These are phyloP conservation scores for Chloromonas sp. DNA, from an alignment of 163 green algal species.

Conservation along the genomic window DNA sequence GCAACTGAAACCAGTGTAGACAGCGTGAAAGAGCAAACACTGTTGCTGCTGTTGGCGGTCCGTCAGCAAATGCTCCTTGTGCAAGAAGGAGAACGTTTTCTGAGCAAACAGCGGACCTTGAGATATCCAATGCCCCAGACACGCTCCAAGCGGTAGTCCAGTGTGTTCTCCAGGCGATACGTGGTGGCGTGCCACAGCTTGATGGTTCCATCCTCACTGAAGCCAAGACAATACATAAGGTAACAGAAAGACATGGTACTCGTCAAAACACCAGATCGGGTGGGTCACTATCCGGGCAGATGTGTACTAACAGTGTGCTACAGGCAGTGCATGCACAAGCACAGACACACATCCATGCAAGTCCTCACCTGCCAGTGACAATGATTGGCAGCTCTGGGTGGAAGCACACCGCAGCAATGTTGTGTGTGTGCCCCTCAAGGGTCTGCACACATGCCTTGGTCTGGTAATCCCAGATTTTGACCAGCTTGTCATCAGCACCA, in stretches of 20 bases:
- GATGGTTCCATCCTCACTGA: slow-evolving; percentile 92
- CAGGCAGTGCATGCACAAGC: not conserved
- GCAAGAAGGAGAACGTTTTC: no score
- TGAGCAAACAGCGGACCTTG: slow-evolving; percentile 37
- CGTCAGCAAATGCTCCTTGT: not conserved
- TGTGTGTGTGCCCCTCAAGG: slow-evolving; percentile 92
- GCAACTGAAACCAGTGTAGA: no score
- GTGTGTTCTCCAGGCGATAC: slow-evolving; percentile 87
- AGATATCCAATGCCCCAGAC: slow-evolving; percentile 84
- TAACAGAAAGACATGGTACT: no score
- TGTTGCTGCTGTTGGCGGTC: not conserved
- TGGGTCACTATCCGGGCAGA: no score
- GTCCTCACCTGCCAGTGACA: slow-evolving; percentile 48
- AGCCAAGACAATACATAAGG: slow-evolving; percentile 5
- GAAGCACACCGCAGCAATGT: slow-evolving; percentile 81
- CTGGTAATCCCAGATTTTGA: slow-evolving; percentile 98
- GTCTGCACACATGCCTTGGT: slow-evolving; percentile 97
- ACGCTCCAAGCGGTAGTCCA: slow-evolving; percentile 96
- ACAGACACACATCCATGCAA: not conserved
- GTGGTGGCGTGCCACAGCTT: slow-evolving; percentile 94
- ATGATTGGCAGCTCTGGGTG: slow-evolving; percentile 98
- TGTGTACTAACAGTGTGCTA: no score
- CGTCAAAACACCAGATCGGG: no score
- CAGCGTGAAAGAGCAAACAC: no score
- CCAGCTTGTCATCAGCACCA: slow-evolving; percentile 90